Evolutionary conservation across 108 stramenopile species (phyloP), one percentile per base, ranked within the genome.

Genomic region (Chaetoceros muelleri): DNA sequence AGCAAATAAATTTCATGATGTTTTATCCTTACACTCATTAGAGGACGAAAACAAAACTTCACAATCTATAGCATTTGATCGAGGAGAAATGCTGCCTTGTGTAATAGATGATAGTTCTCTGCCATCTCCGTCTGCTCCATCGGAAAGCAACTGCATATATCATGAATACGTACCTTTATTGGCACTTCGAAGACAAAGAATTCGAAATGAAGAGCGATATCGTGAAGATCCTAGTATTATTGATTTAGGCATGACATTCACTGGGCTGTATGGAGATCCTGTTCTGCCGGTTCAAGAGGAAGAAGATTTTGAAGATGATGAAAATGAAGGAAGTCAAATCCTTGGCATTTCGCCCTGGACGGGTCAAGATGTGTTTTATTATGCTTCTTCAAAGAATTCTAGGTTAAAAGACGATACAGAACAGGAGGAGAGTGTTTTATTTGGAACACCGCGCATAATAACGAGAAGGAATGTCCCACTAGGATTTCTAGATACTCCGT

Each of bases 221-320:
- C 72, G 77, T 20, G 90, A 91, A 74, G 90, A 91, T 73, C 71
- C 90, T 3, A 81, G 75, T 25, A 58, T 86, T 53, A 71, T 91
- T 3, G 90, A 91, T 59, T 46, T 87, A 24, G 63, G 75, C 24
- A 58, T 85, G 0, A 57, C 73, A 1, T 66, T 78, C 52, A 48
- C 66, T 7, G 74, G 87, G 44, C 58, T 53, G 20, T 44, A 55
- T 34, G 81, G 84, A 45, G 46, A 52, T 17, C 62, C 71, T 22
- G 66, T 80, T 0, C 24, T 62, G 24, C 71, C 70, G 28, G 24
- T 19, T 19, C 52, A 49, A 34, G 40, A 65, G 0, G 34, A 62
- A 13, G 64, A 71, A 22, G 67, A 81, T 21, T 67, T 75, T 28
- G 70, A 68, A 2, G 60, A 70, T 2, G 59, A 70, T 53, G 75